A percentile compares a stretch with the other conserved stretches of the same genome.
Conservation (phyloP, 306 rosid genomes). For the Lathyrus aphaca region DNA sequence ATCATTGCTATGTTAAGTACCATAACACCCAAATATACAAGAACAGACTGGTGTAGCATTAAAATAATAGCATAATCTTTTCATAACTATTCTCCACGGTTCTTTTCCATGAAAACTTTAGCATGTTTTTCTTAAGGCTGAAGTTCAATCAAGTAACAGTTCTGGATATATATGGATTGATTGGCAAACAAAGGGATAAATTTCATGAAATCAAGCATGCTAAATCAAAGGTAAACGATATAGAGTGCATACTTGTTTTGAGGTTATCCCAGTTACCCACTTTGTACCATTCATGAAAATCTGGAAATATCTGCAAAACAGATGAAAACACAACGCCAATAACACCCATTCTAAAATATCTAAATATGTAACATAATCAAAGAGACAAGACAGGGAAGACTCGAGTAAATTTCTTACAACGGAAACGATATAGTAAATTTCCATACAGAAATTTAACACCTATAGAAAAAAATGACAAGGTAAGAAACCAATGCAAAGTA, state of each 20-base stretch:
- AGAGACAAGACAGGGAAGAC: conserved; percentile 22
- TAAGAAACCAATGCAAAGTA: conserved; percentile 8
- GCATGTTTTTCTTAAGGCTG: conserved; percentile 13
- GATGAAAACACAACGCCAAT: conserved; percentile 29
- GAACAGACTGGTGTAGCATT: conserved; percentile 12
- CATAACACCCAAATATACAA: conserved; percentile 24
- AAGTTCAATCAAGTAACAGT: background rate
- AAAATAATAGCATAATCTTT: background rate
- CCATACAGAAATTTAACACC: background rate
- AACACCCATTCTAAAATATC: conserved; percentile 10
- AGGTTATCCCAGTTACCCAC: conserved; percentile 80
- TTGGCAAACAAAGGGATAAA: conserved; percentile 9
- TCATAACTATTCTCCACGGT: conserved; percentile 1
- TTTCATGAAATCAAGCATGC: conserved; percentile 21
- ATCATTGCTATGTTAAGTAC: background rate
- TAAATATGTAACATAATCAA: conserved; percentile 1
- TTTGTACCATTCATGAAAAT: conserved; percentile 66
- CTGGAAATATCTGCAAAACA: conserved; percentile 57
- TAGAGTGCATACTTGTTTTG: conserved; percentile 56
- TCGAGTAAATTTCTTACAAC: background rate
- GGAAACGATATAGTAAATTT: background rate
- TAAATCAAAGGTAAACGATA: conserved; percentile 8
- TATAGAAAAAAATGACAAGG: conserved; percentile 15
- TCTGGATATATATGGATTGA: conserved; percentile 19
- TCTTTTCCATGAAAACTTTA: conserved; percentile 29